Evolutionary conservation across 148 eudicot species (phyloP).

Genomic region (Fagopyrum esculentum): DNA sequence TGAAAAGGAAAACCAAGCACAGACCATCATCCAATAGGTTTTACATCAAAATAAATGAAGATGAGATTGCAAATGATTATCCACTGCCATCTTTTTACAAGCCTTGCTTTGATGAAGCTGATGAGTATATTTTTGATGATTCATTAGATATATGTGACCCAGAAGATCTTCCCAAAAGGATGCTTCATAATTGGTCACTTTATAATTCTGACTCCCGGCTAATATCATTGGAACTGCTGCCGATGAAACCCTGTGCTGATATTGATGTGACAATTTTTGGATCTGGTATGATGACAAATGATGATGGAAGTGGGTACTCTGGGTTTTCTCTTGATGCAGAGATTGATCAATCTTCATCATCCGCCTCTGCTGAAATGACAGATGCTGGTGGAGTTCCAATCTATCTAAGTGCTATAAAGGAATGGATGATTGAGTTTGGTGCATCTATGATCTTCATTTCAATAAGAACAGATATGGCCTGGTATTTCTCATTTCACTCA

Average conservation of each 20-base stretch:
- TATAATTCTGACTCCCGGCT: conserved; percentile 82
- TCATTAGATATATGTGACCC: conserved; percentile 46
- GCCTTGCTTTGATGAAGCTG: conserved; percentile 64
- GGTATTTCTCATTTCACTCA: conserved; percentile 37
- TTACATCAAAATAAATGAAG: conserved; percentile 91
- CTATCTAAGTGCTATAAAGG: conserved; percentile 44
- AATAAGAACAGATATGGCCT: conserved; percentile 91
- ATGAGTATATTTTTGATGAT: conserved; percentile 75
- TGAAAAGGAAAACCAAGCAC: conserved; percentile 52
- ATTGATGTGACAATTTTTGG: conserved; percentile 91
- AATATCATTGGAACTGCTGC: conserved; percentile 88
- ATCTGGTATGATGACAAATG: conserved; percentile 76
- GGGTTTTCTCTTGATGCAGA: conserved; percentile 71
- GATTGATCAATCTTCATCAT: conserved; percentile 41
- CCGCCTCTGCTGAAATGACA: conserved; percentile 32
- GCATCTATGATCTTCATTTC: conserved; percentile 60
- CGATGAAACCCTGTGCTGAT: conserved; percentile 96
- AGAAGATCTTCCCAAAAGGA: conserved; percentile 73
- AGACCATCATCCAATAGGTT: conserved; percentile 50
- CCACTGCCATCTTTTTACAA: conserved; percentile 89
- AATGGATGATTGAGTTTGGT: conserved; percentile 47
- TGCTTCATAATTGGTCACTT: conserved; percentile 97
- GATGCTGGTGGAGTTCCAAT: conserved; percentile 40
- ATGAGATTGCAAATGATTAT: conserved; percentile 93
- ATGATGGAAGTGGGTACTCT: conserved; percentile 85